Evolutionary conservation across 1,139 yeast genomes (phyloP).

Genomic region (Diutina siamensis): DNA sequence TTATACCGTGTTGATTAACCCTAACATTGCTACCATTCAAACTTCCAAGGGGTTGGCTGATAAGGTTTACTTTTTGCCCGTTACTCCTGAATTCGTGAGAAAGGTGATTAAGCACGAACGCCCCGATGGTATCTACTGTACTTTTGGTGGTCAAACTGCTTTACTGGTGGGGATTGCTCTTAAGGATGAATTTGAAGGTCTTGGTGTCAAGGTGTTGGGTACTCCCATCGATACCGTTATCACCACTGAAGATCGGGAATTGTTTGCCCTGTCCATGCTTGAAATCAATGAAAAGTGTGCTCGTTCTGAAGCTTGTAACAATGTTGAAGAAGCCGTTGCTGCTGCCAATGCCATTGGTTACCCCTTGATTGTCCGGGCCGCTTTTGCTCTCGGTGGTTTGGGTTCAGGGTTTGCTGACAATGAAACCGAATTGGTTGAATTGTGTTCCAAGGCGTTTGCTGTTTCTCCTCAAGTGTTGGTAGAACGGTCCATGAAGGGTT

Average conservation of each 20-base stretch:
- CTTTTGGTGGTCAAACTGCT: constrained; percentile 99
- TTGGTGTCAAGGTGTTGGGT: constrained; percentile 94
- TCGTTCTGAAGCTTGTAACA: constrained; percentile 73
- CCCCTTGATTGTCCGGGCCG: constrained; percentile 97
- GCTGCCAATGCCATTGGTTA: constrained; percentile 86
- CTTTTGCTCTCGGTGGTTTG: constrained; percentile 93
- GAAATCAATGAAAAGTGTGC: constrained; percentile 95
- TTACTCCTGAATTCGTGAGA: constrained; percentile 90
- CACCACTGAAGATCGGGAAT: constrained; percentile 95
- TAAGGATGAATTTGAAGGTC: constrained; percentile 85
- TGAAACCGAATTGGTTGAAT: constrained; percentile 67
- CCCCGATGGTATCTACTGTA: constrained; percentile 94
- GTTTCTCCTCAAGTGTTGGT: constrained; percentile 93
- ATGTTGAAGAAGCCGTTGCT: constrained; percentile 65
- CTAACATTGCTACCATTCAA: constrained; percentile 97
- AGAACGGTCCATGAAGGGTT: constrained; percentile 96
- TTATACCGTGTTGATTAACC: constrained; percentile 89
- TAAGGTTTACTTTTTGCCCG: constrained; percentile 94
- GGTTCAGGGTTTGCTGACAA: constrained; percentile 98
- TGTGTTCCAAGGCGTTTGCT: constrained; percentile 89
- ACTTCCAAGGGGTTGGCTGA: constrained; percentile 97
- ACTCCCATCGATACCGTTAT: constrained; percentile 92
- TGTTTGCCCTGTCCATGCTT: constrained; percentile 89
- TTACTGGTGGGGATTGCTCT: constrained; percentile 88
- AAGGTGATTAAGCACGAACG: constrained; percentile 90